Evolutionary conservation across 2,329 filamentous ascomycete species (phyloP).

Genomic region (Magnaporthiopsis incrustans): DNA sequence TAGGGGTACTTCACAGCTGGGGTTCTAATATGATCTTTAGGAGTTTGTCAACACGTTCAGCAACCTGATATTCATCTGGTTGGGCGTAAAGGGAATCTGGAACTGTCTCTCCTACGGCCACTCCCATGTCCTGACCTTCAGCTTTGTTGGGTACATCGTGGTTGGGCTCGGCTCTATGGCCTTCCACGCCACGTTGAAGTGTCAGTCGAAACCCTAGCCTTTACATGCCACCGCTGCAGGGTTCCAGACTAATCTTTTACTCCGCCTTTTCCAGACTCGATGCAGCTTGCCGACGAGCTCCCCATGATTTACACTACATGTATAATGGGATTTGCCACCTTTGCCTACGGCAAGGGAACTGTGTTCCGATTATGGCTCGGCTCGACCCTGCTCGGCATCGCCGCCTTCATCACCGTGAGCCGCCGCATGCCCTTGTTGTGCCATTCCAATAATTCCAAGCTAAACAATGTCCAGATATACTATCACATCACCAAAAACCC

Average conservation of each 20-base stretch:
- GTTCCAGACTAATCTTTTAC: background rate
- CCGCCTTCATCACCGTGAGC: constrained; percentile 66
- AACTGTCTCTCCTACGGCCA: constrained; percentile 68
- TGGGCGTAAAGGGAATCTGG: constrained; percentile 66
- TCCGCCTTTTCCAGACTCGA: constrained; percentile 34
- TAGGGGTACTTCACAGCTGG: too few relatives aligned
- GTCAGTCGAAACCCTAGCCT: constrained; percentile 24
- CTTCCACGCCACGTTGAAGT: constrained; percentile 50
- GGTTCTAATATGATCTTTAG: background rate
- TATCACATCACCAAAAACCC: constrained; percentile 81
- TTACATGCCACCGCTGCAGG: background rate
- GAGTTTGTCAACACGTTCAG: constrained; percentile 56
- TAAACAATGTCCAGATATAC: constrained; percentile 12
- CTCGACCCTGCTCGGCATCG: constrained; percentile 43
- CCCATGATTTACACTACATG: constrained; percentile 54
- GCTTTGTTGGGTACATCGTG: constrained; percentile 43
- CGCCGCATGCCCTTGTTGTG: background rate
- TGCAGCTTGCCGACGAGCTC: constrained; percentile 53
- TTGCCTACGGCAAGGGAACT: constrained; percentile 56
- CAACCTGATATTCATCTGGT: constrained; percentile 72
- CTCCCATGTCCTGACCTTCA: constrained; percentile 65
- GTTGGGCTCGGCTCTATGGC: constrained; percentile 47
- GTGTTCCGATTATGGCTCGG: constrained; percentile 40
- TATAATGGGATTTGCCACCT: constrained; percentile 56
- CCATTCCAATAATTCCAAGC: too few relatives aligned